Evolutionary conservation across 164 flowering plant species (phyloP), one percentile per base, ranked within the genome.

Genomic region (Umbilicus rupestris): DNA sequence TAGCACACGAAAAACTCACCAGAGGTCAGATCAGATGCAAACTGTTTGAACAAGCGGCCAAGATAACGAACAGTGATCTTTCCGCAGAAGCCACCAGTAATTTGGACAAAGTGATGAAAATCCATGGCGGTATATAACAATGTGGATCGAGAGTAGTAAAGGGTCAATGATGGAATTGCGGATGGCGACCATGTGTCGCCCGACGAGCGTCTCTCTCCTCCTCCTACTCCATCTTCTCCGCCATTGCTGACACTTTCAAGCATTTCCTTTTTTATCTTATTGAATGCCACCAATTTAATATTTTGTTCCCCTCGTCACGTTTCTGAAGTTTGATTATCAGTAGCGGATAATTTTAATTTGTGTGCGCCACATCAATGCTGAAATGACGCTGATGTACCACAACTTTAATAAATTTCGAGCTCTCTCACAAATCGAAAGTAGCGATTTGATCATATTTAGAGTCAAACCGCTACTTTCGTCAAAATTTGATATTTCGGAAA

Each of bases 211-310:
- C 20, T 47, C 52, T n/a, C 24, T 47, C 22, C 52, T 19, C 20
- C n/a, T n/a, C n/a, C n/a, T n/a, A n/a, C 57, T 50, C 57, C 57
- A 20, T 50, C 55, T 49, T n/a, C 55, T 12, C 26, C 57, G 57
- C 29, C 57, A 50, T 50, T 50, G 57, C 26, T 49, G 55, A 35
- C 37, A 35, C 37, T 35, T 35, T 35, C 37, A 35, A 35, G 37
- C 37, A 35, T 35, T 35, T 35, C 7, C 37, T 35, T 3, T 35
- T 35, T 35, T 35, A 35, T 35, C 7, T 35, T 35, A 1, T 35
- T 3, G 4, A 35, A 3, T 35, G 7, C 7, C 7, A 35, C 7
- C 7, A 3, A 1, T 35, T 35, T 5, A 50, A 50, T 11, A 49
- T 19, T 47, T 50, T n/a, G 1, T 16, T 19, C 1, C 7, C 19